A percentile compares a stretch with the other conserved stretches of the same genome.
Evolutionary conservation across 75 land plant genomes (phyloP).

Genomic region (Adiantum capillusveneris): DNA sequence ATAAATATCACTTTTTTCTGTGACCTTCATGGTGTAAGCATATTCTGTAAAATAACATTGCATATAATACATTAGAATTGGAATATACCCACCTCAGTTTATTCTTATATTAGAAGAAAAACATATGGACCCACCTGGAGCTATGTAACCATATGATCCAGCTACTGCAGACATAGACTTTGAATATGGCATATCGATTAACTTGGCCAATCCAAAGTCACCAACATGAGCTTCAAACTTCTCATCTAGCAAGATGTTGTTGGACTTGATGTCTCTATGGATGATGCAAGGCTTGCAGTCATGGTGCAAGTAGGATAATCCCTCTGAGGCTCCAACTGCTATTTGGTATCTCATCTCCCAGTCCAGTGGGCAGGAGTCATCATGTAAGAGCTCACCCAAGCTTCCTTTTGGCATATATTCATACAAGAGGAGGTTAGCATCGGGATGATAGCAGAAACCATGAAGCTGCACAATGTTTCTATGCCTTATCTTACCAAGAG

Average conservation of each 20-base stretch:
- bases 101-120: background rate
- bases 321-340: slow-evolving; percentile 91
- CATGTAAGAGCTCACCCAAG: slow-evolving; percentile 66
- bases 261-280: slow-evolving; percentile 79
- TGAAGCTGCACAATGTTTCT: slow-evolving; percentile 75
- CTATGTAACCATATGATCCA: slow-evolving; percentile 88
- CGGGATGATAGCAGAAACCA: slow-evolving; percentile 61
- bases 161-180: slow-evolving; percentile 77
- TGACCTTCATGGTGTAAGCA: slow-evolving; percentile 73
- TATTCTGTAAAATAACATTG: slow-evolving; percentile 41
- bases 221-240: slow-evolving; percentile 86
- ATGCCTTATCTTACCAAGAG: slow-evolving; percentile 75
- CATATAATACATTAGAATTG: too few species aligned
- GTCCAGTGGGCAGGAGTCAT: slow-evolving; percentile 38
- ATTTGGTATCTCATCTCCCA: slow-evolving; percentile 72
- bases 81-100: too few species aligned
- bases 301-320: slow-evolving; percentile 80
- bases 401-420: slow-evolving; percentile 77
- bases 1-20: slow-evolving; percentile 72
- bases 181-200: slow-evolving; percentile 56
- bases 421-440: slow-evolving; percentile 66
- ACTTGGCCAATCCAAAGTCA: slow-evolving; percentile 81
- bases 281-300: slow-evolving; percentile 73
- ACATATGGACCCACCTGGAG: slow-evolving; percentile 51
- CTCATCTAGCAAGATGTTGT: slow-evolving; percentile 63